These are phyloP conservation scores for Geosmithia morbida DNA, from an alignment of 2,329 filamentous ascomycete genomes.

Conservation along the genomic window DNA sequence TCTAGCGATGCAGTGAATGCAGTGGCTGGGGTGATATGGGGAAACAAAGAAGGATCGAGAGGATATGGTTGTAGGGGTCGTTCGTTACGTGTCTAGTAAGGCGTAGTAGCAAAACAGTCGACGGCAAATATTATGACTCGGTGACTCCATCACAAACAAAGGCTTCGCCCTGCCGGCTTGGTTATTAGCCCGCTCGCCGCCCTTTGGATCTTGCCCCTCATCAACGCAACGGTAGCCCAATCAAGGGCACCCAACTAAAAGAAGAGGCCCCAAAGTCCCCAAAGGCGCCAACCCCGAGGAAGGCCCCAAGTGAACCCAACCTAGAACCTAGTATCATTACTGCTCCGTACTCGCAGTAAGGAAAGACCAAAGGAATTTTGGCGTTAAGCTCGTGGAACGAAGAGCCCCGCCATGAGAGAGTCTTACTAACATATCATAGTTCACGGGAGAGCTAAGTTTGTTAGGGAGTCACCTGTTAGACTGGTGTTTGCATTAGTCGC, in stretches of 20 bases:
- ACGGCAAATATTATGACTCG: no score
- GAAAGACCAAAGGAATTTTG: no score
- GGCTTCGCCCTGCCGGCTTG: no score
- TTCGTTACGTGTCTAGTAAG: no score
- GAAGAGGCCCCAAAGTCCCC: not conserved
- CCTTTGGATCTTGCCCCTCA: not conserved
- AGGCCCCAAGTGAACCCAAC: no score
- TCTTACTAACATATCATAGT: not conserved
- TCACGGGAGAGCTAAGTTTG: not conserved
- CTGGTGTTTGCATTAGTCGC: not conserved
- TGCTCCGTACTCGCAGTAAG: no score
- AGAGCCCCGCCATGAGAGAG: not conserved
- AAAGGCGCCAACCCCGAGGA: no score
- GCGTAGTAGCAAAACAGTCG: no score
- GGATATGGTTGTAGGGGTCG: not conserved
- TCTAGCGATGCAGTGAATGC: not conserved
- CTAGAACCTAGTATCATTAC: no score
- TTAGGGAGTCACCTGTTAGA: not conserved
- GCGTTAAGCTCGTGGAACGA: no score
- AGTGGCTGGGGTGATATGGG: no score
- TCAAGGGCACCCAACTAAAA: not conserved
- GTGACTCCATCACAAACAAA: not conserved
- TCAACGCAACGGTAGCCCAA: not conserved
- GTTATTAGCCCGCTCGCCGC: not conserved
- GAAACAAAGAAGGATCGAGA: not conserved